Conservation (phyloP, 441 rosid species). For the Pelargonium australe region DNA sequence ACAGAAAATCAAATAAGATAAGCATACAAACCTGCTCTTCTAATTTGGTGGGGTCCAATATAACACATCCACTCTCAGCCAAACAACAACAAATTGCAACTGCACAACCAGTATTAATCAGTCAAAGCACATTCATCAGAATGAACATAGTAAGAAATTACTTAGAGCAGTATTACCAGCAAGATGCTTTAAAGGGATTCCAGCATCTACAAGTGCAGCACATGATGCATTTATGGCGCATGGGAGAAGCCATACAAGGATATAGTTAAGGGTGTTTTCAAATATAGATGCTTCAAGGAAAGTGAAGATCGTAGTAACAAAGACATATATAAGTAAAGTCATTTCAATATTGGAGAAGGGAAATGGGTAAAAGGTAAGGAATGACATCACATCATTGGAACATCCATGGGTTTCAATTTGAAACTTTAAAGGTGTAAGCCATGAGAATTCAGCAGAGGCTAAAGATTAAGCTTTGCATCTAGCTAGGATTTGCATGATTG, state of each 20-base stretch:
- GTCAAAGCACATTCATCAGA: constrained; percentile 10
- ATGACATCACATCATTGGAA: background rate
- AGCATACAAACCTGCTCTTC: constrained; percentile 65
- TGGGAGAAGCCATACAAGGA: constrained; percentile 56
- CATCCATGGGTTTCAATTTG: background rate
- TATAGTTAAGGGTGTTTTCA: constrained; percentile 36
- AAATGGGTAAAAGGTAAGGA: background rate
- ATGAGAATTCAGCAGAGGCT: background rate
- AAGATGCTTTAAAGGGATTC: constrained; percentile 91
- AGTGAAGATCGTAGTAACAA: background rate
- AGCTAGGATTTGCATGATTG: background rate
- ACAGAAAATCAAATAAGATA: background rate
- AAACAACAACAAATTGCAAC: constrained; percentile 84
- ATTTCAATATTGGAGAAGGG: background rate
- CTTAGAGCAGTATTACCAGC: constrained; percentile 43
- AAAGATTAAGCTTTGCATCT: background rate
- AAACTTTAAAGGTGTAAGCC: background rate
- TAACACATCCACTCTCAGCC: constrained; percentile 47
- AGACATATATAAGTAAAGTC: background rate
- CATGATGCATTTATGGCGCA: constrained; percentile 96
- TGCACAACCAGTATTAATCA: constrained; percentile 30
- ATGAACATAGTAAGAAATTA: constrained; percentile 9
- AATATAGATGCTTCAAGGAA: background rate
- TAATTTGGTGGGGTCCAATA: constrained; percentile 75
- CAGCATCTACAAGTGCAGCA: constrained; percentile 95